These are phyloP conservation scores for Fusarium nurragi DNA, from an alignment of 2,329 filamentous ascomycete genomes.

Conservation along the genomic window DNA sequence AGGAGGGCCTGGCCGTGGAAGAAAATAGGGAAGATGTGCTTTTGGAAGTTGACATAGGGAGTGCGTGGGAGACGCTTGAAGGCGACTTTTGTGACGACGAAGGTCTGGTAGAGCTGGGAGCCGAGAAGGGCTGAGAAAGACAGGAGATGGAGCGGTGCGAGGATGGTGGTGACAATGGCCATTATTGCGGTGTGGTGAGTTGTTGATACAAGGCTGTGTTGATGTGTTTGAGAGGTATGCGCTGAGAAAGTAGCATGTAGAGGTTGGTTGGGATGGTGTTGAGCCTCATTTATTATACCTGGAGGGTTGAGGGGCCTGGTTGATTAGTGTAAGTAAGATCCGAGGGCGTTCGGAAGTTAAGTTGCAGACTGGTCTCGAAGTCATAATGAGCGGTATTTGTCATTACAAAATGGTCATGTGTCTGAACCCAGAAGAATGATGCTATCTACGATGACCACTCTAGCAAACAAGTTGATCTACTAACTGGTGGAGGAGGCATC, in stretches of 20 bases:
- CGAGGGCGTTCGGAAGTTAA: constrained; percentile 41
- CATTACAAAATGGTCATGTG: not conserved
- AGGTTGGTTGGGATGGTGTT: not conserved
- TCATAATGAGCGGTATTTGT: not conserved
- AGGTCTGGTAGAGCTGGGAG: constrained; percentile 53
- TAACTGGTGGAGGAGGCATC: not conserved
- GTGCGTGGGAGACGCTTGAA: constrained; percentile 47
- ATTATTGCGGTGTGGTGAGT: constrained; percentile 5
- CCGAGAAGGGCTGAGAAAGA: constrained; percentile 54
- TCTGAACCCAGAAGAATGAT: rapidly evolving
- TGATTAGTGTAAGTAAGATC: constrained; percentile 27
- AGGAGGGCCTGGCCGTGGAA: constrained; percentile 51
- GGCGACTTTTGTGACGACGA: constrained; percentile 51
- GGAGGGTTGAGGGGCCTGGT: not conserved
- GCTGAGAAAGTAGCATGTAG: not conserved
- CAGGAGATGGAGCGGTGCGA: constrained; percentile 51
- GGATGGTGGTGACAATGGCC: constrained; percentile 28
- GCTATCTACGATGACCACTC: no score
- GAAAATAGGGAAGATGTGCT: constrained; percentile 54
- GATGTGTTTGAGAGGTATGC: not conserved
- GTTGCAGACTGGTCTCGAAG: not conserved
- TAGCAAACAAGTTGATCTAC: not conserved
- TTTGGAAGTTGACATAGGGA: constrained; percentile 53
- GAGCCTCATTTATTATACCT: constrained; percentile 13
- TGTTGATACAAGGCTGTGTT: not conserved